Evolutionary conservation across 257 asterid genomes (phyloP), one percentile per base, ranked within the genome.

Genomic region (Solanum pimpinellifolium): DNA sequence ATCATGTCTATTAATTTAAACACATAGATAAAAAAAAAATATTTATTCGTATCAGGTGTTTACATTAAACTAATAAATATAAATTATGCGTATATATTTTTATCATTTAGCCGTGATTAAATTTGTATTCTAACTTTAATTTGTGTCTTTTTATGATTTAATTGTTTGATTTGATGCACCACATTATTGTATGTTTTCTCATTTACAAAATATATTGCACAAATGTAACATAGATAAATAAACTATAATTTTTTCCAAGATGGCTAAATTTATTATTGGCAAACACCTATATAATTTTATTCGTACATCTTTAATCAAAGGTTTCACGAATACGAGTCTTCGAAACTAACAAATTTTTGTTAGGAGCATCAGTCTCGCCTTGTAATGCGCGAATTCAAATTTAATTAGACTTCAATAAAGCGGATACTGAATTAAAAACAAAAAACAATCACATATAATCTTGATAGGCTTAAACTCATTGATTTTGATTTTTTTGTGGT

Each of bases 41-140:
- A 12, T 41, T 13, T 41, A 1, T 74, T 12, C 0, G 11, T 39
- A 12, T 0, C 1, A 33, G 5, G 0, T 11, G 31, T 76, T 76
- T 76, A 5, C 2, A 42, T 42, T 21, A 76, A 76, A 42, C 1
- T 1, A n/a, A 76, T 42, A 23, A 76, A 76, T 41, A 21, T 2
- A 15, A 8, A 4, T 21, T 0, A 21, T 8, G 9, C 9, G 4
- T 21, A 21, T 59, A 73, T 2, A 37, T 73, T 73, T 73, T 37
- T 37, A 11, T 21, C 15, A 72, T 18, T 72, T 35, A 35, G 1
- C 47, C 25, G 4, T 72, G 47, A 16, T 35, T 1, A 35, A 18
- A 20, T 33, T 70, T 70, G 77, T 70, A 31, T 33, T 16, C 7
- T 8, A 70, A 70, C 77, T 33, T 70, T 33, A 33, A 16, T 70